Evolutionary conservation across 805 yeast genomes (phyloP).

Genomic region (Candida vaughaniae): DNA sequence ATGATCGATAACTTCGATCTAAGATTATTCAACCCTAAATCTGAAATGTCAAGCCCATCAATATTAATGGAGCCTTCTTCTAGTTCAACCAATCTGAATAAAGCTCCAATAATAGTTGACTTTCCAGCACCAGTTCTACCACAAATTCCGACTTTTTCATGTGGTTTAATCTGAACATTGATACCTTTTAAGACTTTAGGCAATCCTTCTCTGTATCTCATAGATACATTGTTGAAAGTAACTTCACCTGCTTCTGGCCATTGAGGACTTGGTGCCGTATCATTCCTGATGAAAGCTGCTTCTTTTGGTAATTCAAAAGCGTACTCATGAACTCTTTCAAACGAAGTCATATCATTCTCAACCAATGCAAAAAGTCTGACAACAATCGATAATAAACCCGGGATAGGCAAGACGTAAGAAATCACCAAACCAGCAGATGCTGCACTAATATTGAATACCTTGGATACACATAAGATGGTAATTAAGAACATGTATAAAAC

Average conservation of each 20-base stretch:
- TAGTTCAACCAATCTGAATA: slow-evolving; percentile 55
- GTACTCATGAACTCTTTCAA: slow-evolving; percentile 34
- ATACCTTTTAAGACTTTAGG: slow-evolving; percentile 57
- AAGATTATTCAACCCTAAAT: slow-evolving; percentile 51
- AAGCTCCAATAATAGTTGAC: slow-evolving; percentile 63
- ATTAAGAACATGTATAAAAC: slow-evolving; percentile 23
- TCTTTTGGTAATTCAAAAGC: slow-evolving; percentile 66
- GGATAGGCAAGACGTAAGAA: slow-evolving; percentile 32
- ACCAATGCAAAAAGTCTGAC: slow-evolving; percentile 32
- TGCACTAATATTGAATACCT: slow-evolving; percentile 32
- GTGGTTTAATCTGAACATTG: slow-evolving; percentile 42
- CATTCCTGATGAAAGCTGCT: slow-evolving; percentile 52
- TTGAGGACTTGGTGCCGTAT: slow-evolving; percentile 37
- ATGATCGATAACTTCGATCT: slow-evolving; percentile 62
- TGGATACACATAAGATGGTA: slow-evolving; percentile 28
- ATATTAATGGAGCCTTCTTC: slow-evolving; percentile 47
- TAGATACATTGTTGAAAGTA: slow-evolving; percentile 46
- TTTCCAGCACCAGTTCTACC: slow-evolving; percentile 92
- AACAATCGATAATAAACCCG: slow-evolving; percentile 29
- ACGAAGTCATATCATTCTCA: slow-evolving; percentile 41
- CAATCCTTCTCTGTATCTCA: slow-evolving; percentile 59
- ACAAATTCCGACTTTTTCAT: slow-evolving; percentile 78
- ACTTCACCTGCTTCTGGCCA: slow-evolving; percentile 56
- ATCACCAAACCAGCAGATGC: slow-evolving; percentile 37
- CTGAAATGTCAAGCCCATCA: slow-evolving; percentile 55